Percentiles rank a stretch among this genome's conserved stretches.
phyloP scores from a whole-genome alignment of 768 basidiomycete species.

The Hericium alpestre region DNA sequence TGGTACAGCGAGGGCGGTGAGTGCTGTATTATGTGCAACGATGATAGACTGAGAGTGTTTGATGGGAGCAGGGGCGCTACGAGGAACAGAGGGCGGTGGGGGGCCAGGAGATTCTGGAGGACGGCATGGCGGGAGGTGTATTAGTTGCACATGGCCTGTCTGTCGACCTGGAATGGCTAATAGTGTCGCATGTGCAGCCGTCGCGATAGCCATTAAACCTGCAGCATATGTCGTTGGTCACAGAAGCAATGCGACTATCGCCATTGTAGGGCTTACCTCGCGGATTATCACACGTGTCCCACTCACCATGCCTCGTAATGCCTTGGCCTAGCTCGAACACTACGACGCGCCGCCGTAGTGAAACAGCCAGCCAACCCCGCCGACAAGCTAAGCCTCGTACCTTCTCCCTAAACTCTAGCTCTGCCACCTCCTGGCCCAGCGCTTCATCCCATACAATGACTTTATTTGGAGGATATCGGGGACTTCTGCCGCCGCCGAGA shows the following conservation, averaged over 20 bases:
- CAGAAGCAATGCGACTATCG: background rate
- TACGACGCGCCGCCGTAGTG: slow-evolving; percentile 68
- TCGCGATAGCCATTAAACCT: slow-evolving; percentile 77
- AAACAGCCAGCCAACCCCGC: slow-evolving; percentile 77
- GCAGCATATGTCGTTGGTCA: slow-evolving; percentile 12
- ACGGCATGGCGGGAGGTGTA: slow-evolving; percentile 74
- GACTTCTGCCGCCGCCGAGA: slow-evolving; percentile 79
- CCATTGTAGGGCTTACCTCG: slow-evolving; percentile 41
- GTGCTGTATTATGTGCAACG: slow-evolving; percentile 68
- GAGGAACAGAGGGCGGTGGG: slow-evolving; percentile 39
- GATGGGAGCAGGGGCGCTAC: slow-evolving; percentile 42
- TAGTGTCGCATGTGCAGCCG: slow-evolving; percentile 67
- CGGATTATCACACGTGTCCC: slow-evolving; percentile 83
- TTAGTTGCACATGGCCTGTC: slow-evolving; percentile 77
- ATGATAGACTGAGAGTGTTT: slow-evolving; percentile 74
- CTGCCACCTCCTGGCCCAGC: slow-evolving; percentile 66
- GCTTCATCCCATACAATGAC: slow-evolving; percentile 85
- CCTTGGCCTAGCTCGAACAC: slow-evolving; percentile 61
- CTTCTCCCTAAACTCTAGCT: slow-evolving; percentile 80
- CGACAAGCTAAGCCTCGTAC: slow-evolving; percentile 74
- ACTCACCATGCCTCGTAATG: slow-evolving; percentile 59
- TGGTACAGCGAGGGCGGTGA: slow-evolving; percentile 70
- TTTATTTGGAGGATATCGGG: slow-evolving; percentile 86
- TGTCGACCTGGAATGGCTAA: slow-evolving; percentile 79
- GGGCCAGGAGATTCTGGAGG: slow-evolving; percentile 48